Evolutionary conservation across 202 grass and related monocot species (phyloP).

Genomic region (Setaria italica): DNA sequence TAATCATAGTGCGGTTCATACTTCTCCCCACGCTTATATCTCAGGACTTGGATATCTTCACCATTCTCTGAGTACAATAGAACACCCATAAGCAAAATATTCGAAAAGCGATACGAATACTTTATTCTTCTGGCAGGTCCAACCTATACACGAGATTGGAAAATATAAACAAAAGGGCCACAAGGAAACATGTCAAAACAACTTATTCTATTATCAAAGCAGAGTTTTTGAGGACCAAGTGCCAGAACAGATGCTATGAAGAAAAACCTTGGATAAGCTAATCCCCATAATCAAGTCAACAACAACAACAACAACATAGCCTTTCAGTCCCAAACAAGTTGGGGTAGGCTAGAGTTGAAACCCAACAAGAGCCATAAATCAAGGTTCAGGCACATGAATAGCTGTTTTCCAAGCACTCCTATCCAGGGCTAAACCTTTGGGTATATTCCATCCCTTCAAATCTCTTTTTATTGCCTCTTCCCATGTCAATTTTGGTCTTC

Average conservation of each 20-base stretch:
- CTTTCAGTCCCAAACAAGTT: too few species aligned
- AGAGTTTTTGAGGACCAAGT: not conserved
- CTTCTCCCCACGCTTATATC: constrained; percentile 84
- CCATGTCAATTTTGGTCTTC: too few species aligned
- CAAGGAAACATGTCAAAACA: not conserved
- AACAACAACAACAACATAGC: too few species aligned
- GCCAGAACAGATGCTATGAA: not conserved
- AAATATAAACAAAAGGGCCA: constrained; percentile 21
- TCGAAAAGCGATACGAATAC: not conserved
- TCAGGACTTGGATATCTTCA: constrained; percentile 89
- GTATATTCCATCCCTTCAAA: too few species aligned
- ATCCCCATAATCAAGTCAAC: not conserved
- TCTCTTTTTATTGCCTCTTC: too few species aligned
- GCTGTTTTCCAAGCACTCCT: too few species aligned
- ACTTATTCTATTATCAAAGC: not conserved
- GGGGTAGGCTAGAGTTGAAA: too few species aligned
- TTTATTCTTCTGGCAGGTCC: constrained; percentile 1
- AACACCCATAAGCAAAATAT: constrained; percentile 35
- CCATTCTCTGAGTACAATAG: constrained; percentile 78
- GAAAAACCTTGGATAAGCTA: constrained; percentile 3
- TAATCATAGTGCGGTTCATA: constrained; percentile 87
- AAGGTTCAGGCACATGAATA: too few species aligned
- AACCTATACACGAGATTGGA: not conserved
- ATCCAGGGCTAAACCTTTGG: too few species aligned
- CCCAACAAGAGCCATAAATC: too few species aligned